These are phyloP conservation scores for Solanum bukasovii DNA, from an alignment of 257 asterid genomes.

Conservation along the genomic window DNA sequence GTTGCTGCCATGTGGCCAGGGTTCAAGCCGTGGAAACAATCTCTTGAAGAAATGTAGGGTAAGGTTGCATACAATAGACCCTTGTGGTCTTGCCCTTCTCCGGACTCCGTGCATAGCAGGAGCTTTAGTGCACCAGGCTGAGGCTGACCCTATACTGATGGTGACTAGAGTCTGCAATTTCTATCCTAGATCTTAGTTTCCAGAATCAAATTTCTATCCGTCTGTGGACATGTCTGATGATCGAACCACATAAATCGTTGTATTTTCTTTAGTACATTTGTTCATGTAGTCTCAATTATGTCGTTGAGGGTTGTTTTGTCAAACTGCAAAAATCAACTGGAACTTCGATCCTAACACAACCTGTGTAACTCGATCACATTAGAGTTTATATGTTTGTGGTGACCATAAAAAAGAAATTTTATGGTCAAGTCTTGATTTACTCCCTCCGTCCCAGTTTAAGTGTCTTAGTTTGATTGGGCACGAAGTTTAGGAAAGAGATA, in stretches of 20 bases:
- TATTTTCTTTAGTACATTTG: background rate
- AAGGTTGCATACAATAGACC: background rate
- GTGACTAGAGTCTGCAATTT: background rate
- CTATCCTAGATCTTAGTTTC: background rate
- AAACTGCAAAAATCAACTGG: background rate
- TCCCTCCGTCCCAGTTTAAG: background rate
- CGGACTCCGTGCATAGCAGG: background rate
- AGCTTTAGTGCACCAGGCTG: background rate
- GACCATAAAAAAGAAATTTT: background rate
- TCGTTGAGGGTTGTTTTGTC: background rate
- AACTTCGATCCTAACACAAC: background rate
- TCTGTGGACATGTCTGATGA: background rate
- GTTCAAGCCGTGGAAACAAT: background rate
- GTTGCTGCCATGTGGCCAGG: background rate
- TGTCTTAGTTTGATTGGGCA: background rate
- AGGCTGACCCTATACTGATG: background rate
- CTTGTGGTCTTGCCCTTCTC: accelerated
- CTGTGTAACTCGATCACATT: background rate
- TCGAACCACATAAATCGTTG: background rate
- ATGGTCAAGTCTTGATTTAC: background rate
- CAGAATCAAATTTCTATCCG: background rate
- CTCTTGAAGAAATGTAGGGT: background rate
- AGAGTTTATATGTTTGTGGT: background rate
- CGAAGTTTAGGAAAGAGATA: background rate
- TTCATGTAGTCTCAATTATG: background rate